phyloP scores from a whole-genome alignment of 805 yeast species.

The Cyberlindnera mississippiensis region DNA sequence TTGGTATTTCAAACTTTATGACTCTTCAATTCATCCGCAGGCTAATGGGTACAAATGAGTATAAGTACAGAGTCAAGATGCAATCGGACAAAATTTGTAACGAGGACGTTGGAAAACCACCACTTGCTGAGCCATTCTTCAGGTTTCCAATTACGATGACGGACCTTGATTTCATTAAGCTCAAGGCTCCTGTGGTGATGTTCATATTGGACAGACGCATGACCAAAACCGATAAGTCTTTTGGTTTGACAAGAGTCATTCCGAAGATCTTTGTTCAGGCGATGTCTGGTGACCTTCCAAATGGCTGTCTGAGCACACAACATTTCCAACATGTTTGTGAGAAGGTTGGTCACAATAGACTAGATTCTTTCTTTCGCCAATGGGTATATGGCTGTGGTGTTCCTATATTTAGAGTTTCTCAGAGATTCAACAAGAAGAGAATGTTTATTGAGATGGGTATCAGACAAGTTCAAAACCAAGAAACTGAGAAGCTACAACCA shows the following conservation, averaged over 20 bases:
- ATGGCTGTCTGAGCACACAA: conserved; percentile 69
- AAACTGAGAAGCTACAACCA: conserved; percentile 37
- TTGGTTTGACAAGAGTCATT: conserved; percentile 86
- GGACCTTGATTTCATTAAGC: conserved; percentile 63
- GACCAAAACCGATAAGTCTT: conserved; percentile 94
- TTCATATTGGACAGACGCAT: conserved; percentile 84
- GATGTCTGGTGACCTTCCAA: conserved; percentile 87
- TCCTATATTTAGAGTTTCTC: conserved; percentile 85
- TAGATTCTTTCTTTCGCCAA: conserved; percentile 82
- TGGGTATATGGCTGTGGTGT: conserved; percentile 91
- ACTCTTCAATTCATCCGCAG: conserved; percentile 61
- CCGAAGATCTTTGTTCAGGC: conserved; percentile 91
- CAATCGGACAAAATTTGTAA: conserved; percentile 64
- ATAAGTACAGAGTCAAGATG: conserved; percentile 62
- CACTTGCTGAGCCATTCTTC: conserved; percentile 69
- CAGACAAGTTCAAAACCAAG: conserved; percentile 78
- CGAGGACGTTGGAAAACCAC: conserved; percentile 73
- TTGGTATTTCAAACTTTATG: conserved; percentile 85
- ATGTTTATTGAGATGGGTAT: conserved; percentile 94
- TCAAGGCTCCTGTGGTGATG: conserved; percentile 84
- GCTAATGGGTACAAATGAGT: conserved; percentile 82
- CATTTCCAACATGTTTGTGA: conserved; percentile 96
- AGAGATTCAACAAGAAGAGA: conserved; percentile 87
- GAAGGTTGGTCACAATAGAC: conserved; percentile 80
- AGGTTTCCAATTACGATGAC: conserved; percentile 57